Conservation (phyloP, 192 early-diverging fungal species). For the Funneliformis mosseae region DNA sequence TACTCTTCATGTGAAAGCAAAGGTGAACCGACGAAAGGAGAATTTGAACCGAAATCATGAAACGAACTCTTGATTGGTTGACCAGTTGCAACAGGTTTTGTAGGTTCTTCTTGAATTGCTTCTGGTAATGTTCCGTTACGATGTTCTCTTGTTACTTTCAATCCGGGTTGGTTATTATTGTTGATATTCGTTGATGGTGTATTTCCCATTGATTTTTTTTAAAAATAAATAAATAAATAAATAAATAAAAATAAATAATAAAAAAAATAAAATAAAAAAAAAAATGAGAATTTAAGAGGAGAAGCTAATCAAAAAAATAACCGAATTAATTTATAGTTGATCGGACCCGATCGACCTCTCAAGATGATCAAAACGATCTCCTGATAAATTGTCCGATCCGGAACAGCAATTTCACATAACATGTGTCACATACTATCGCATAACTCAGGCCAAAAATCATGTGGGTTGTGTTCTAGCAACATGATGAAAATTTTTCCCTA, state of each 20-base stretch:
- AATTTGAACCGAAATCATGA: slow-evolving; percentile 26
- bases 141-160: not conserved
- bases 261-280: not conserved
- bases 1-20: slow-evolving; percentile 25
- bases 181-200: not conserved
- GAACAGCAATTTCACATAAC: no score
- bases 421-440: no score
- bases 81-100: not conserved
- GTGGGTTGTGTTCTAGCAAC: no score
- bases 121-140: not conserved
- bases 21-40: slow-evolving; percentile 25
- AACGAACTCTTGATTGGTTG: slow-evolving; percentile 18
- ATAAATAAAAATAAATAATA: not conserved
- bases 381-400: no score
- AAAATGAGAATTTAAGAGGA: not conserved
- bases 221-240: not conserved
- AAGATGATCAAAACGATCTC: no score
- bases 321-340: no score
- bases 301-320: no score
- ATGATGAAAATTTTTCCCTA: no score
- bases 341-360: no score
- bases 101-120: not conserved
- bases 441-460: no score
- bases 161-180: not conserved
- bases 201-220: slow-evolving; percentile 11